These are phyloP conservation scores for Pichia nakasei DNA, from an alignment of 805 yeast genomes.

Conservation along the genomic window DNA sequence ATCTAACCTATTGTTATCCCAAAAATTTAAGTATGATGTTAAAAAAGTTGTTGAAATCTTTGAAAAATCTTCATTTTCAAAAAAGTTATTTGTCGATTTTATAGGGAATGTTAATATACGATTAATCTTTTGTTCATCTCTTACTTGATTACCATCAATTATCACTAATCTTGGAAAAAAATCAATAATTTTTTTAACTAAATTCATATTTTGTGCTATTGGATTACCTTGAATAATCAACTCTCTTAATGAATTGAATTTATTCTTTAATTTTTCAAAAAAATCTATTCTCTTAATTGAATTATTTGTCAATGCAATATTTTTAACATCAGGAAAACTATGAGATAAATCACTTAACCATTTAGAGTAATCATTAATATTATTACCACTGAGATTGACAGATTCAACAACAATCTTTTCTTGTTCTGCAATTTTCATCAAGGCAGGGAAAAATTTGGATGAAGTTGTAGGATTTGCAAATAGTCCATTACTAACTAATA, in stretches of 20 bases:
- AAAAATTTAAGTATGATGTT: slow-evolving; percentile 61
- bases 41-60: slow-evolving; percentile 68
- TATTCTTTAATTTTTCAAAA: slow-evolving; percentile 70
- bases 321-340: slow-evolving; percentile 66
- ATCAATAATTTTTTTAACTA: slow-evolving; percentile 54
- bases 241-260: slow-evolving; percentile 66
- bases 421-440: slow-evolving; percentile 69
- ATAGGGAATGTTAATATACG: slow-evolving; percentile 49
- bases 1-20: slow-evolving; percentile 74
- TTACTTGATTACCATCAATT: slow-evolving; percentile 66
- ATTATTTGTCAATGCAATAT: slow-evolving; percentile 75
- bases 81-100: slow-evolving; percentile 56
- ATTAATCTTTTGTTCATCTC: slow-evolving; percentile 59
- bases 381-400: slow-evolving; percentile 61
- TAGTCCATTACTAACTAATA: slow-evolving; percentile 51
- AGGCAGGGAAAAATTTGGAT: slow-evolving; percentile 81
- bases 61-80: slow-evolving; percentile 69
- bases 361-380: slow-evolving; percentile 48
- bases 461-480: slow-evolving; percentile 36
- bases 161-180: slow-evolving; percentile 74
- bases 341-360: slow-evolving; percentile 56
- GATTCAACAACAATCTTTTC: slow-evolving; percentile 50
- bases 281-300: slow-evolving; percentile 47
- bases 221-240: slow-evolving; percentile 77
- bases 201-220: slow-evolving; percentile 32